Evolutionary conservation across 208 protist genomes (phyloP).

Genomic region (Tritrichomonas musculus): DNA sequence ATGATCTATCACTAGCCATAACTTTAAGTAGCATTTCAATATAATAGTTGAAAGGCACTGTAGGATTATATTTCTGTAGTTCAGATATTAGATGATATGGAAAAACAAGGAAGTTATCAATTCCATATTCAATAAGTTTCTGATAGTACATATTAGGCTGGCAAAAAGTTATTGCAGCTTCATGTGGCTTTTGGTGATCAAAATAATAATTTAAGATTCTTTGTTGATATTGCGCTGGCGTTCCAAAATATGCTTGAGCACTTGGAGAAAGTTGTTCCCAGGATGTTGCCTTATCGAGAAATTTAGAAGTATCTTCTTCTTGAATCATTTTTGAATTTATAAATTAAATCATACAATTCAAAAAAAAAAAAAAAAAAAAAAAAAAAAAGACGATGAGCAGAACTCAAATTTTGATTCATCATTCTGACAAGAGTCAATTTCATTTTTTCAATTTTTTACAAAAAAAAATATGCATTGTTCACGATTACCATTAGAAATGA

Average conservation of each 20-base stretch:
- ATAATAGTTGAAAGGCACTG: neutral
- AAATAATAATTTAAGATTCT: slow-evolving; percentile 19
- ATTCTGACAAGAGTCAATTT: too few species aligned
- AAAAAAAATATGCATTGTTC: too few species aligned
- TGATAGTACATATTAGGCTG: neutral
- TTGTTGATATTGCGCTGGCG: slow-evolving; percentile 11
- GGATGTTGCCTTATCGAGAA: slow-evolving; percentile 13
- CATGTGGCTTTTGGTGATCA: slow-evolving; percentile 27
- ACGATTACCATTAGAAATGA: too few species aligned
- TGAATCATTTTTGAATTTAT: slow-evolving; percentile 35
- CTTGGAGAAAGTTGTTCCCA: slow-evolving; percentile 10
- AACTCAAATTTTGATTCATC: too few species aligned
- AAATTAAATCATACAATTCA: too few species aligned
- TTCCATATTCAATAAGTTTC: slow-evolving; percentile 17
- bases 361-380: too few species aligned
- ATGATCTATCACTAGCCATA: neutral
- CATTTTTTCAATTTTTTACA: too few species aligned
- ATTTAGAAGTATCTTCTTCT: slow-evolving; percentile 28
- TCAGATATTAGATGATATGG: neutral
- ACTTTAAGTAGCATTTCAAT: neutral
- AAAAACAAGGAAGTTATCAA: slow-evolving; percentile 23
- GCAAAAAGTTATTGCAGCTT: neutral
- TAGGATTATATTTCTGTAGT: neutral
- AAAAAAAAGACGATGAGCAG: too few species aligned
- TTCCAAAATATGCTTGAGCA: slow-evolving; percentile 13